phyloP scores from a whole-genome alignment of 2,329 filamentous ascomycete species.

The Pseudogymnoascus pannorum region DNA sequence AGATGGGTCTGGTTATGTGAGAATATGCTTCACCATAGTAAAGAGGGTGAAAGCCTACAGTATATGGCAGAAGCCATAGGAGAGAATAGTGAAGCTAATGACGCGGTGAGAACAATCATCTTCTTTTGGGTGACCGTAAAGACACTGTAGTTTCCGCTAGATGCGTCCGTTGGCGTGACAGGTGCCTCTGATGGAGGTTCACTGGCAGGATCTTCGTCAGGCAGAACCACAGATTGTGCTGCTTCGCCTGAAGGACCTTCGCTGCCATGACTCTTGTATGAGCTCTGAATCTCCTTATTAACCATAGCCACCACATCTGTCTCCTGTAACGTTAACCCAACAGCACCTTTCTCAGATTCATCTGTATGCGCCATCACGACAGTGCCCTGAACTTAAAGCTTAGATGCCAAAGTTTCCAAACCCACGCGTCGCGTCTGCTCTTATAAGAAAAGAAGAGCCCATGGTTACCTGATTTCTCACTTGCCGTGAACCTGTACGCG shows the following conservation, averaged over 20 bases:
- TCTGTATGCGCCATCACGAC: neutral
- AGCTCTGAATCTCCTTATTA: neutral
- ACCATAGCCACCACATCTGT: neutral
- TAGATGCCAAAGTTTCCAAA: neutral
- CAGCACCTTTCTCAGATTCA: neutral
- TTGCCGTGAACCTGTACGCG: neutral
- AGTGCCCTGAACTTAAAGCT: neutral
- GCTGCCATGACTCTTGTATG: neutral
- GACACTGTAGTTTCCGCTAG: conserved; percentile 8
- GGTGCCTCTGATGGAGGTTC: neutral
- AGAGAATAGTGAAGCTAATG: conserved; percentile 46
- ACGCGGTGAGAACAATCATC: conserved; percentile 45
- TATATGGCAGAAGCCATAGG: conserved; percentile 50
- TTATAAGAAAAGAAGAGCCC: neutral
- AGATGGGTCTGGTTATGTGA: conserved; percentile 31
- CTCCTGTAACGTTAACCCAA: neutral
- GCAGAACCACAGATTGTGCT: neutral
- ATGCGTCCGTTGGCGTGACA: neutral
- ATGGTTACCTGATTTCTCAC: neutral
- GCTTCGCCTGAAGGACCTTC: neutral
- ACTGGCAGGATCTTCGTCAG: neutral
- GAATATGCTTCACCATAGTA: conserved; percentile 39
- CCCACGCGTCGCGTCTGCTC: neutral
- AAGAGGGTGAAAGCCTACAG: conserved; percentile 45
- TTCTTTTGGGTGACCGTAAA: conserved; percentile 28